phyloP scores from a whole-genome alignment of 805 yeast species.

The Candida rishiriensis region DNA sequence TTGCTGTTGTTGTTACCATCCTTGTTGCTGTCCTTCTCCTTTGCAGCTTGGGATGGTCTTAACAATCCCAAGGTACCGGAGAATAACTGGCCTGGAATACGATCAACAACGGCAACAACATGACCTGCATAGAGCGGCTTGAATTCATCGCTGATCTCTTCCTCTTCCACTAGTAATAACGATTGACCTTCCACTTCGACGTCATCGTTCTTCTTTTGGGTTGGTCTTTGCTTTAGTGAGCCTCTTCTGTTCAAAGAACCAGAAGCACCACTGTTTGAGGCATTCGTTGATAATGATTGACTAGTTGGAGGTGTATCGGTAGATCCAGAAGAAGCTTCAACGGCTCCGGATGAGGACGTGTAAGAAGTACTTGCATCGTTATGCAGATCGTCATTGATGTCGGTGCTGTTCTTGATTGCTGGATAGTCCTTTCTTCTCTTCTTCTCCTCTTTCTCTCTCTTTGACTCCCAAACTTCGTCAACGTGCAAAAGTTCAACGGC shows the following conservation, averaged over 20 bases:
- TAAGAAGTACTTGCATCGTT: constrained; percentile 70
- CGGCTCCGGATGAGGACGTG: constrained; percentile 22
- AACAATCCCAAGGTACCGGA: constrained; percentile 91
- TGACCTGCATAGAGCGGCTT: constrained; percentile 97
- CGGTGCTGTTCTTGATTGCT: constrained; percentile 29
- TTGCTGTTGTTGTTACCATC: constrained; percentile 37
- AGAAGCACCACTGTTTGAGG: constrained; percentile 36
- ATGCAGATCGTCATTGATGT: constrained; percentile 63
- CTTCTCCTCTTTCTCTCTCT: constrained; percentile 95
- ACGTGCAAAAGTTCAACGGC: constrained; percentile 93
- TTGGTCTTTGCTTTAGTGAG: constrained; percentile 89
- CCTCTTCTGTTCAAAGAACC: constrained; percentile 67
- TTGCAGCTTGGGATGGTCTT: constrained; percentile 92
- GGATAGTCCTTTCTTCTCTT: constrained; percentile 60
- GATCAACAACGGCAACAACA: constrained; percentile 95
- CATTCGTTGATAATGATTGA: constrained; percentile 26
- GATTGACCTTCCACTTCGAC: constrained; percentile 99
- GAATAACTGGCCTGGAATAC: constrained; percentile 94
- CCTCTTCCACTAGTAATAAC: constrained; percentile 85
- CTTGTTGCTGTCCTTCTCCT: constrained; percentile 56
- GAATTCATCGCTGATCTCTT: constrained; percentile 86
- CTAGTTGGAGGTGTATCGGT: constrained; percentile 31
- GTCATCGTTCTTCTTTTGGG: constrained; percentile 96
- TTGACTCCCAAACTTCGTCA: constrained; percentile 96
- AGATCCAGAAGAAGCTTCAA: constrained; percentile 27